phyloP scores from a whole-genome alignment of 1,139 yeast species.

The Yamadazyma jaroonii region DNA sequence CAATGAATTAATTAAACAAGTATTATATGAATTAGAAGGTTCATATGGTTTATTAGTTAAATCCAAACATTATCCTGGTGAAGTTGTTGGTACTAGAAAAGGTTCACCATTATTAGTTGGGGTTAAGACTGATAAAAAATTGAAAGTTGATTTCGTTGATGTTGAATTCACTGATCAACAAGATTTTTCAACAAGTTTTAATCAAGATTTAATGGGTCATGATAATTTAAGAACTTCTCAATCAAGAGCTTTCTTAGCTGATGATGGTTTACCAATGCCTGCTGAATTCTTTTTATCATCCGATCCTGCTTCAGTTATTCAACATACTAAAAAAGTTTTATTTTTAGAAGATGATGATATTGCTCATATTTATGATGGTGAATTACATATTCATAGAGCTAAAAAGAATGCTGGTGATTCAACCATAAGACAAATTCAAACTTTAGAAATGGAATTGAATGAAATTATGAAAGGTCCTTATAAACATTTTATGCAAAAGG shows the following conservation, averaged over 20 bases:
- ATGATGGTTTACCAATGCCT: conserved; percentile 90
- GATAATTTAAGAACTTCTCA: conserved; percentile 80
- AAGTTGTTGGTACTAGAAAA: conserved; percentile 94
- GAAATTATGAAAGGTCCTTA: conserved; percentile 98
- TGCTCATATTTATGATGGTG: conserved; percentile 98
- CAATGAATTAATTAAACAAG: conserved; percentile 89
- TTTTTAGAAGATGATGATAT: conserved; percentile 98
- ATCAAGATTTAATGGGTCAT: conserved; percentile 23
- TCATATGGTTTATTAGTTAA: conserved; percentile 95
- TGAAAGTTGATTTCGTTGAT: conserved; percentile 97
- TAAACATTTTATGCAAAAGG: conserved; percentile 98
- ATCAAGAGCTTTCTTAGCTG: conserved; percentile 88
- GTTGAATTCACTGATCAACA: conserved; percentile 83
- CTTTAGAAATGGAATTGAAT: conserved; percentile 94
- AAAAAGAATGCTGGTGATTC: conserved; percentile 88
- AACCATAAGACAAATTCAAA: conserved; percentile 91
- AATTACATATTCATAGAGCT: conserved; percentile 96
- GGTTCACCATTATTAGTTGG: conserved; percentile 98
- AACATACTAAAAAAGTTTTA: conserved; percentile 95
- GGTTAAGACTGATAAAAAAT: conserved; percentile 90
- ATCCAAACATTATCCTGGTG: conserved; percentile 91
- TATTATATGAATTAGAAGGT: conserved; percentile 91
- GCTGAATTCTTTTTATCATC: conserved; percentile 95
- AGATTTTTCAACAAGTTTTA: conserved; percentile 8
- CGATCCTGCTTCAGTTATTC: conserved; percentile 96